Base-by-base conservation (phyloP, 768 basidiomycete species). In the Naganishia kalamii region DNA sequence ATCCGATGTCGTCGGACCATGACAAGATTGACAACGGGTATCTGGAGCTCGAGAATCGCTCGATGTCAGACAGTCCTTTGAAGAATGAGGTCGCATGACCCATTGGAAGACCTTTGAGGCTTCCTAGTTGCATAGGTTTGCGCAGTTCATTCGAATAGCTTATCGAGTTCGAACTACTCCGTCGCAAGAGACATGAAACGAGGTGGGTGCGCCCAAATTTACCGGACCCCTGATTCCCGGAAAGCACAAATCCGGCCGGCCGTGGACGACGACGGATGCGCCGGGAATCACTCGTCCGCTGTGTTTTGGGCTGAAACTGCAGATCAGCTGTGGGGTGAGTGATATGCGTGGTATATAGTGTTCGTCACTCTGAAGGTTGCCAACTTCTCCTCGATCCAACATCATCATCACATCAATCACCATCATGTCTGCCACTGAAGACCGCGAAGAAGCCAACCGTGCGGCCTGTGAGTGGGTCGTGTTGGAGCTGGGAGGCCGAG, bases 401-500 rank as follows among this genome's bases (percentile, higher is more conserved):
- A 8, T 17, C 37, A 15, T 44, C 43, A n/a, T 15, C 19, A 44
- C 43, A 44, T 11, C 43, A 44, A 60, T n/a, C 23, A 47, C 46
- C 48, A 63, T 23, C 29, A 51, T 49, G 47, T 48, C 62, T 25
- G 37, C 15, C 44, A 54, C 43, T 27, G 46, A 65, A 33, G 66
- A 68, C 33, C 30, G 57, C 30, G 66, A 68, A 40, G 62, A 68
- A 43, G 62, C 60, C 3, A 68, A 68, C 66, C 48, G 60, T 37
- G 44, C 46, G 8, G 68, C 65, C 29, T 69, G 65, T 66, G 23
- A 41, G 65, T 63, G 29, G 19, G 1, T 25, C n/a, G 19, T 21
- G 13, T 19, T 12, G 12, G 10, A 8, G 23, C 4, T 25, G 23
- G 12, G 19, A 13, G 46, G 23, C 35, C 13, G 19, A 19, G 21